Base-by-base conservation (phyloP, 768 basidiomycete species). In the Suillus bovinus region DNA sequence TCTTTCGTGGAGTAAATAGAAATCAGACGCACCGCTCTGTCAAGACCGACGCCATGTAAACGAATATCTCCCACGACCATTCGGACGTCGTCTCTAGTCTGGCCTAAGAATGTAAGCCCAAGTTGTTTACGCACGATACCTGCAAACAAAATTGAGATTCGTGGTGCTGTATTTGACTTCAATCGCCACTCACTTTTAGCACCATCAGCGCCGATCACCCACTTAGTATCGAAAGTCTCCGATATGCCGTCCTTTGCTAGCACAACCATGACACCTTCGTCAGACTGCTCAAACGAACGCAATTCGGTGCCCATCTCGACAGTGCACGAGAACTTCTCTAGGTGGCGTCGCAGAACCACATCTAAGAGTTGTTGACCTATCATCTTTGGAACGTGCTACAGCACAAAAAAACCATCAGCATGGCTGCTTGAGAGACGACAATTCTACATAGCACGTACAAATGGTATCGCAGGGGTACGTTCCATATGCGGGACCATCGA, bases 301-400 rank as follows among this genome's bases (percentile, higher is more conserved):
- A 81, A 63, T 61, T 79, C 79, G 8, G 73, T 73, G 1, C 69
- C 73, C 0, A 74, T 63, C 60, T 81, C 80, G 11, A 83, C 75
- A 14, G 52, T 46, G 56, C 74, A 75, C 0, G 63, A 66, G 13
- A 66, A 61, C 8, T 67, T 68, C 31, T 66, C 66, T 24, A 72
- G 61, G 52, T 66, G 69, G n/a, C 53, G 57, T 42, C 68, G 57
- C 4, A 67, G 13, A 31, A 70, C 64, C 0, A 66, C 71, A 63
- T 83, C 81, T 6, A 71, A 50, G 2, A 13, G 20, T 2, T 71
- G 62, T 46, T 49, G 76, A 22, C 71, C 72, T 20, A 74, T 56
- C 1, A 65, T 6, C 52, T 17, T 63, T 0, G 58, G 52, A 47
- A 66, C 64, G 24, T 39, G 64, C 70, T 74, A 39, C 13, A 60